Conservation (phyloP, 2,329 filamentous ascomycete species). For the Fusarium paranaense region DNA sequence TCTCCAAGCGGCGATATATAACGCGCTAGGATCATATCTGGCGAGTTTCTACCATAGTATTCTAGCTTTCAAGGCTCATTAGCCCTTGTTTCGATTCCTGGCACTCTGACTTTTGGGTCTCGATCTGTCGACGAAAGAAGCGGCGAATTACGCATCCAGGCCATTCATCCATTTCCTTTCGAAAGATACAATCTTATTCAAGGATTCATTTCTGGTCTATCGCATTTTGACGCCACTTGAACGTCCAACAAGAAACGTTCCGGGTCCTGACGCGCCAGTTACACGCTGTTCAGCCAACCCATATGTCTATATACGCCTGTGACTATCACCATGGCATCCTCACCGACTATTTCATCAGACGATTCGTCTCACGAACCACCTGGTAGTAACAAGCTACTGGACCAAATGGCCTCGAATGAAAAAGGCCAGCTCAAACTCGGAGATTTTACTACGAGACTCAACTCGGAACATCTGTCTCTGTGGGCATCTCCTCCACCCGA, state of each 20-base stretch:
- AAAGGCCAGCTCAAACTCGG: constrained; percentile 23
- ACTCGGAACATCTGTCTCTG: constrained; percentile 2
- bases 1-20: constrained; percentile 24
- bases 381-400: constrained; percentile 10
- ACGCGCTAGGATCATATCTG: constrained; percentile 13
- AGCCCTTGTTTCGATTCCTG: background rate
- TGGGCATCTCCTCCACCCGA: constrained; percentile 18
- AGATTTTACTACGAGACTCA: constrained; percentile 25
- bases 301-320: constrained; percentile 17
- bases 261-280: background rate
- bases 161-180: background rate
- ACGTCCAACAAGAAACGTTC: constrained; percentile 1
- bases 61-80: background rate
- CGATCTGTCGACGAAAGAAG: background rate
- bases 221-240: background rate
- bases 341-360: constrained; percentile 21
- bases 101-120: background rate
- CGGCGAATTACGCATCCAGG: constrained; percentile 14
- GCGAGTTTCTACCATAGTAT: background rate
- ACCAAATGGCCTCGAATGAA: background rate
- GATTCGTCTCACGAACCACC: constrained; percentile 31
- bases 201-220: background rate
- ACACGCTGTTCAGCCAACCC: background rate
- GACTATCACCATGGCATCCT: constrained; percentile 25
- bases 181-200: background rate